Percentiles rank a stretch among this genome's conserved stretches.
phyloP scores from a whole-genome alignment of 148 eudicot species.

The Silene conica region DNA sequence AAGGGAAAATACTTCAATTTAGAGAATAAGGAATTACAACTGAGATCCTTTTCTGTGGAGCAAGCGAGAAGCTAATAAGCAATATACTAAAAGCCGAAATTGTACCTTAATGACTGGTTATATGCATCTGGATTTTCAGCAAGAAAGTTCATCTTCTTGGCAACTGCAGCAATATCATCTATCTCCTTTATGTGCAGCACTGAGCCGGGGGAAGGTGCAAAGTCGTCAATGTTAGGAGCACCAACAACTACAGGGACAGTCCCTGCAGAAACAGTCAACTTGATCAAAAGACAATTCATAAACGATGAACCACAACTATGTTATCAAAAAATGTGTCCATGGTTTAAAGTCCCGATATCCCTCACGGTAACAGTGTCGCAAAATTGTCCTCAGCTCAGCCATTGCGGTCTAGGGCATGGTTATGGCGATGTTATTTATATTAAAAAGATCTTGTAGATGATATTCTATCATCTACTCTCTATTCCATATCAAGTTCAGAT shows the following conservation, averaged over 20 bases:
- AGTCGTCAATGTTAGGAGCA: constrained; percentile 89
- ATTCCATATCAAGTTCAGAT: too few relatives aligned
- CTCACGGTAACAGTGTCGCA: too few relatives aligned
- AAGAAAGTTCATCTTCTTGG: constrained; percentile 78
- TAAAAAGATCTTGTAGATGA: too few relatives aligned
- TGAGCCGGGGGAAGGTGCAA: constrained; percentile 72
- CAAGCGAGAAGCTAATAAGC: neutral
- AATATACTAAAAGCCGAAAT: neutral
- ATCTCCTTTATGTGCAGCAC: constrained; percentile 79
- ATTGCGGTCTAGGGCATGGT: too few relatives aligned
- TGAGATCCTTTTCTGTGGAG: neutral
- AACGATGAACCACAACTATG: neutral
- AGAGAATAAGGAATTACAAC: neutral
- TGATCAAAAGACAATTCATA: too few relatives aligned
- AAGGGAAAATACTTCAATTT: neutral
- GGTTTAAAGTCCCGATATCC: too few relatives aligned
- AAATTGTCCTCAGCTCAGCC: too few relatives aligned
- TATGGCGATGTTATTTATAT: too few relatives aligned
- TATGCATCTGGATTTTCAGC: constrained; percentile 66
- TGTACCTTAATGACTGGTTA: constrained; percentile 71
- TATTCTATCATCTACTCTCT: too few relatives aligned
- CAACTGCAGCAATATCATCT: constrained; percentile 53
- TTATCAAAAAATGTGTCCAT: too few relatives aligned
- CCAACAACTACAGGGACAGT: constrained; percentile 88
- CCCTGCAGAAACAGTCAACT: constrained; percentile 36